Percentiles rank a stretch among this genome's conserved stretches.
phyloP scores from a whole-genome alignment of 257 asterid genomes.

The Primulina tabacum region DNA sequence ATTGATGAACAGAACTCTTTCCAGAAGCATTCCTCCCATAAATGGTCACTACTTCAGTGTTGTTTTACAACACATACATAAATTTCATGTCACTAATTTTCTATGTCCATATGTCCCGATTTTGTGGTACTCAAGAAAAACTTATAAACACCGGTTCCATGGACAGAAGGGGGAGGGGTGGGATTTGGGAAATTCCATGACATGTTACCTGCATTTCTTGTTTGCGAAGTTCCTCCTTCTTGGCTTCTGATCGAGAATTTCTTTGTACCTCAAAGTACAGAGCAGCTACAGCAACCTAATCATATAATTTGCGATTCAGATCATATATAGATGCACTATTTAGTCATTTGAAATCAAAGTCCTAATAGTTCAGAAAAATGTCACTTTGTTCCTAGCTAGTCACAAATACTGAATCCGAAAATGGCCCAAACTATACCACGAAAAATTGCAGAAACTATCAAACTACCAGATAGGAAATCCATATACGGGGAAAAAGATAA shows the following conservation, averaged over 20 bases:
- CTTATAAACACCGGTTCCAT: not conserved
- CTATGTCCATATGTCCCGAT: not conserved
- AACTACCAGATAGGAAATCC: not conserved
- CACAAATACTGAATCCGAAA: not conserved
- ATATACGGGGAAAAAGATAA: not conserved
- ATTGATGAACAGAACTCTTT: not conserved
- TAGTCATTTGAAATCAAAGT: not conserved
- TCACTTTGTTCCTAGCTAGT: not conserved
- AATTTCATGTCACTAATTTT: not conserved
- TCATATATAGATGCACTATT: not conserved
- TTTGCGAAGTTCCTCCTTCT: constrained; percentile 69
- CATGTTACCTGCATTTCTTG: constrained; percentile 60
- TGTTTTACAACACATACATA: not conserved
- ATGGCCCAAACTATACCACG: not conserved
- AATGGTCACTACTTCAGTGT: too few relatives aligned
- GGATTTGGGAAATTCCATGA: not conserved
- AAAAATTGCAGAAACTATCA: not conserved
- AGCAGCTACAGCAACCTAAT: constrained; percentile 73
- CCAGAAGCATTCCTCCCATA: not conserved
- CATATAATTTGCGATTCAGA: not conserved
- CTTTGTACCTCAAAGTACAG: constrained; percentile 80
- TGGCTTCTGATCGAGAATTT: constrained; percentile 78
- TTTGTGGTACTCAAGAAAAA: not conserved
- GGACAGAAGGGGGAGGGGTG: not conserved
- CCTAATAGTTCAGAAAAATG: not conserved